Evolutionary conservation across 441 rosid genomes (phyloP).

Genomic region (Erysimum pusillum): DNA sequence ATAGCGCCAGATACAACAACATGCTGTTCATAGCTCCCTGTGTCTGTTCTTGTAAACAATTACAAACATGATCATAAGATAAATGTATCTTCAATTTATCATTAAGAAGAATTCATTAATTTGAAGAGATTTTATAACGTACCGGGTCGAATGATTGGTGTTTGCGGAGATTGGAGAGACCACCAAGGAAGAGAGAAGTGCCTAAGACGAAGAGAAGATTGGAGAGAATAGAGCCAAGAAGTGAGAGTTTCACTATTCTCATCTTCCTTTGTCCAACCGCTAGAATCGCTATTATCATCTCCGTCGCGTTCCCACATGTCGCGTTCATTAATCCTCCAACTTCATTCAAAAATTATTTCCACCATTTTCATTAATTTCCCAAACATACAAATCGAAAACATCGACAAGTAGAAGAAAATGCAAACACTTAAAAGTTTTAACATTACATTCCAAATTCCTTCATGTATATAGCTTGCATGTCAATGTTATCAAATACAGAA

Average conservation of each 20-base stretch:
- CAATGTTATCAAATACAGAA: conserved; percentile 1
- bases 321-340: conserved; percentile 96
- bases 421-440: neutral
- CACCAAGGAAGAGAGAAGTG: conserved; percentile 88
- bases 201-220: conserved; percentile 92
- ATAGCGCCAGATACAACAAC: conserved; percentile 60
- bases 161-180: conserved; percentile 66
- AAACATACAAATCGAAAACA: neutral
- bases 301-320: conserved; percentile 97
- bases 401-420: neutral
- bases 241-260: conserved; percentile 83
- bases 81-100: neutral
- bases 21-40: conserved; percentile 71
- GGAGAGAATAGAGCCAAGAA: conserved; percentile 88
- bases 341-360: conserved; percentile 35
- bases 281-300: conserved; percentile 84
- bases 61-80: neutral
- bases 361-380: neutral
- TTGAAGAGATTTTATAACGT: conserved; percentile 12
- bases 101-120: neutral
- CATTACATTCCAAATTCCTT: neutral
- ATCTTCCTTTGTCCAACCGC: conserved; percentile 74
- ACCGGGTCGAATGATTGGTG: conserved; percentile 87
- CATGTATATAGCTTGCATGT: neutral
- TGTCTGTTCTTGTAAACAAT: conserved; percentile 51